Percentiles rank a stretch among this genome's conserved stretches.
phyloP scores from a whole-genome alignment of 345 rosid genomes.

The Boechera retrofracta region DNA sequence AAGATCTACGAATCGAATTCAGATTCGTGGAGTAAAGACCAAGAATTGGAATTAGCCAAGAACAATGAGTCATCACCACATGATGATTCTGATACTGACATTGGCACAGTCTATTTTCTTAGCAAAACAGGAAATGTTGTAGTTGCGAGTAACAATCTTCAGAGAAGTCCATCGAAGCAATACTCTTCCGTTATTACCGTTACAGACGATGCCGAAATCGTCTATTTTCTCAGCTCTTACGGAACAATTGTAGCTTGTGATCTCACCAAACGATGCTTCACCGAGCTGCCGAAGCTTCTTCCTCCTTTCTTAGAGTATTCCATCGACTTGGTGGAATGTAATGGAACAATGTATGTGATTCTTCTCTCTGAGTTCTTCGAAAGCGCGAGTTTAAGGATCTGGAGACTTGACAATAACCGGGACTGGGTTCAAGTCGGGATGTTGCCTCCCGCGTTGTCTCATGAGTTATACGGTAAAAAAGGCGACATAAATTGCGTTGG shows the following conservation, averaged over 20 bases:
- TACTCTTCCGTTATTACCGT: slow-evolving; percentile 72
- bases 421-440: slow-evolving; percentile 68
- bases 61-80: slow-evolving; percentile 40
- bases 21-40: slow-evolving; percentile 59
- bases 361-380: slow-evolving; percentile 78
- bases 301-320: slow-evolving; percentile 77
- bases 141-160: slow-evolving; percentile 60
- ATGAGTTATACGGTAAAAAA: slow-evolving; percentile 73
- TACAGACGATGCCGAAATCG: slow-evolving; percentile 55
- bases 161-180: slow-evolving; percentile 87
- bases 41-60: slow-evolving; percentile 51
- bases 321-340: slow-evolving; percentile 75
- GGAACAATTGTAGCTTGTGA: slow-evolving; percentile 77
- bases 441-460: slow-evolving; percentile 88
- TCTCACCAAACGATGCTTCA: slow-evolving; percentile 55
- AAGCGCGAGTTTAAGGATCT: slow-evolving; percentile 80
- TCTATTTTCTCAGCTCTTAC: slow-evolving; percentile 74
- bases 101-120: slow-evolving; percentile 71
- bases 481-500: slow-evolving; percentile 81
- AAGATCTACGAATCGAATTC: slow-evolving; percentile 55
- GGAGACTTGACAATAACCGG: slow-evolving; percentile 60
- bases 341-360: slow-evolving; percentile 71
- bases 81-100: slow-evolving; percentile 48
- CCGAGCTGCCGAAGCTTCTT: slow-evolving; percentile 76
- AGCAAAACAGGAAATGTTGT: slow-evolving; percentile 80